Evolutionary conservation across 352 stramenopile species (phyloP), one percentile per base, ranked within the genome.

Genomic region (Globisporangium echinulatum): DNA sequence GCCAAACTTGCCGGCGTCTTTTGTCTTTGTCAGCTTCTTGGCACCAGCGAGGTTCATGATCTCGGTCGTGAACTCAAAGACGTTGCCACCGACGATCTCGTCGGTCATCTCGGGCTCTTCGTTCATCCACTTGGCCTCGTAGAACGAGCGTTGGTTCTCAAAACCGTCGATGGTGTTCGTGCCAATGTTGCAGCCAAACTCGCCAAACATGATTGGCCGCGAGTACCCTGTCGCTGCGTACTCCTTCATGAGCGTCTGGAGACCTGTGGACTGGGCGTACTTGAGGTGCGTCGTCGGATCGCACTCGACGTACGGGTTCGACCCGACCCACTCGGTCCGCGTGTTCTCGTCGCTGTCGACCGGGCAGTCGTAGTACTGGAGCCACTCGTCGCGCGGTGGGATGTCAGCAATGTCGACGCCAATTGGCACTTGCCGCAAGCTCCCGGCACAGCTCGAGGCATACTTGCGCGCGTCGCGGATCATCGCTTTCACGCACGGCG

Each of bases 81-180:
- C 83, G 51, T 88, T 90, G 57, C 83, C 83, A 17, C 83, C 83
- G 19, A 90, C 75, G 51, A 90, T 84, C 38, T 87, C 69, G 15
- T 71, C 71, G 8, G 74, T 87, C 83, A 92, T 90, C 36, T 84
- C 79, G 6, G 65, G 17, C 52, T 90, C 82, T 38, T 87, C 77
- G 64, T 92, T 92, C 80, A 92, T 92, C 83, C 83, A 92, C 61
- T 88, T 90, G 15, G 83, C 83, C 19, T 85, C 75, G 51, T 73
- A 75, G 58, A 85, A 85, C 43, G 48, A 55, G 7, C 75, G 75
- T 56, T 81, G 70, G 55, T 72, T 73, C 63, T 80, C 72, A 61
- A 74, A 82, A 15, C 62, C 72, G 42, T 76, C 68, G 56, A 85
- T 55, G 33, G 75, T 85, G 68, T 85, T 85, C 40, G 64, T 59